Conservation (phyloP, 2,329 filamentous ascomycete species). For the Fusarium sp. region DNA sequence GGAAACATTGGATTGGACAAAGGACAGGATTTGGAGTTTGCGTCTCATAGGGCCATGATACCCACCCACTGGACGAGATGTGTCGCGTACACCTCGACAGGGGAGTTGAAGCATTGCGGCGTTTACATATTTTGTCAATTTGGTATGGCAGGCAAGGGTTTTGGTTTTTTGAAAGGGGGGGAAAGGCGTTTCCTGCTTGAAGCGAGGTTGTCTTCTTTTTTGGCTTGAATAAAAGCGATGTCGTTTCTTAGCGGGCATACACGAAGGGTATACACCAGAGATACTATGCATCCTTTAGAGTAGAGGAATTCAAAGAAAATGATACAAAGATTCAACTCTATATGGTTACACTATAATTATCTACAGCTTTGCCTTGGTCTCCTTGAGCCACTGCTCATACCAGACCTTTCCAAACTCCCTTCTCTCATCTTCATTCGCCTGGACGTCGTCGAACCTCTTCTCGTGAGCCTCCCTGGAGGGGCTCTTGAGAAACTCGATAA, state of each 20-base stretch:
- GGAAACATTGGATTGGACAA: conserved; percentile 39
- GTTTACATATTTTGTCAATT: conserved; percentile 31
- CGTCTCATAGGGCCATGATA: conserved; percentile 46
- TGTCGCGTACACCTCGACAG: conserved; percentile 10
- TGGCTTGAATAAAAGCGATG: conserved; percentile 9
- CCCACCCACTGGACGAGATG: conserved; percentile 36
- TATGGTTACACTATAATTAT: background rate
- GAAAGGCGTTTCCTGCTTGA: background rate
- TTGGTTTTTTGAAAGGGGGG: background rate
- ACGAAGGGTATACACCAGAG: background rate
- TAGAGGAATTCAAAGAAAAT: conserved; percentile 2
- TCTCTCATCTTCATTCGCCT: conserved; percentile 56
- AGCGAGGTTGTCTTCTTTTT: background rate
- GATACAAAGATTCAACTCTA: background rate
- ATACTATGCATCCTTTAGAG: background rate
- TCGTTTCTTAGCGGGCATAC: background rate
- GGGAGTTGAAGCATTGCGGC: conserved; percentile 39
- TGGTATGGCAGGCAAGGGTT: background rate
- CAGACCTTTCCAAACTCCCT: conserved; percentile 60
- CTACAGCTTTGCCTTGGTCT: conserved; percentile 55
- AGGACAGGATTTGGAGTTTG: conserved; percentile 36
- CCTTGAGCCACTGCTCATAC: conserved; percentile 61
- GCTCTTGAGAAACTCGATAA: conserved; percentile 67
- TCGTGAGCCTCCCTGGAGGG: conserved; percentile 63
- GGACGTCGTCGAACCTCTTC: conserved; percentile 58